Percentiles rank a stretch among this genome's conserved stretches.
Evolutionary conservation across 2,329 filamentous ascomycete species (phyloP).

Genomic region (Penicillium sp.): DNA sequence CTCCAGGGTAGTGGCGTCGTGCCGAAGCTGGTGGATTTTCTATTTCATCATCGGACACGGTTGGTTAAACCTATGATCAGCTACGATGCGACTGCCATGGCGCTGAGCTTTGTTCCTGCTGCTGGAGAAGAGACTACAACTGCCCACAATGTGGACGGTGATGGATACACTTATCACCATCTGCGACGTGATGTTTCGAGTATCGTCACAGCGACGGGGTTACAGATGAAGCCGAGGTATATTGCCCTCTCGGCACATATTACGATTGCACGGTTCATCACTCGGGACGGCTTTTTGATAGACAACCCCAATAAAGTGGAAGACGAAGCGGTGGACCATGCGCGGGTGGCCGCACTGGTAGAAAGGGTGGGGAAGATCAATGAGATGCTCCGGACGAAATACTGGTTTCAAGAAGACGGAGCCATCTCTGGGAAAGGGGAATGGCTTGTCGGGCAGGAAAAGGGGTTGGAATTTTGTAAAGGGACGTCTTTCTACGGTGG

Average conservation of each 20-base stretch:
- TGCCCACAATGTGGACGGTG: constrained; percentile 41
- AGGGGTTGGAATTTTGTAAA: constrained; percentile 69
- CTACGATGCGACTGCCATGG: constrained; percentile 76
- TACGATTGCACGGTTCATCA: constrained; percentile 77
- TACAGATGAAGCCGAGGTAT: too few relatives aligned
- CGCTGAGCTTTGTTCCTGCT: constrained; percentile 77
- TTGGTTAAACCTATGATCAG: constrained; percentile 75
- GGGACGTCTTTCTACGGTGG: too few relatives aligned
- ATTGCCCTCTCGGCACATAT: constrained; percentile 83
- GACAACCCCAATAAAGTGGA: too few relatives aligned
- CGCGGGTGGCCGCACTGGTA: constrained; percentile 51
- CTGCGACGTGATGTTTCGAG: constrained; percentile 69
- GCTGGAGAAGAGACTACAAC: constrained; percentile 56
- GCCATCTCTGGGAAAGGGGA: constrained; percentile 53
- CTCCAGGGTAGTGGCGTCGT: constrained; percentile 48
- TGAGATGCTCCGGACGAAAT: too few relatives aligned
- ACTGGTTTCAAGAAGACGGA: too few relatives aligned
- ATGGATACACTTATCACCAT: constrained; percentile 80
- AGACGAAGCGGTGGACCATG: too few relatives aligned
- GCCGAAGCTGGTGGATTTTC: constrained; percentile 52
- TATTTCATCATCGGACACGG: too few relatives aligned
- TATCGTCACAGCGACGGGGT: constrained; percentile 57
- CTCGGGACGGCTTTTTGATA: too few relatives aligned
- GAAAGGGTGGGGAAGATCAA: constrained; percentile 49
- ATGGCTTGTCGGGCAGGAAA: constrained; percentile 82